A percentile compares a stretch with the other conserved stretches of the same genome.
These are phyloP conservation scores for Xylaria cubensis DNA, from an alignment of 495 filamentous ascomycete species.

Conservation along the genomic window DNA sequence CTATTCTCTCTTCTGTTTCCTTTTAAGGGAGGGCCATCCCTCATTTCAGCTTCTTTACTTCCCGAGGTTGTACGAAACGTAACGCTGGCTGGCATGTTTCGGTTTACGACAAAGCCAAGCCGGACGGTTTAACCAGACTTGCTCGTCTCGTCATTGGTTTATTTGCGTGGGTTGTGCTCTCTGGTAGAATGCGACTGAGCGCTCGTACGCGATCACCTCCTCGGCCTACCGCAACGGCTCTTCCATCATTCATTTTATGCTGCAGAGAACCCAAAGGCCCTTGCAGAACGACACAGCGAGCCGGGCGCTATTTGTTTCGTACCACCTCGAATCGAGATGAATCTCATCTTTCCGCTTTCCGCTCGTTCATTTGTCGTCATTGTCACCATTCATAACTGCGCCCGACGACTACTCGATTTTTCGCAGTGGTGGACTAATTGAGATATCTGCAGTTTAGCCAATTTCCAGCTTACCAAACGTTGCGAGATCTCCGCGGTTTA, in stretches of 20 bases:
- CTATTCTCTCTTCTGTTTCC: background rate
- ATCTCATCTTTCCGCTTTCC: background rate
- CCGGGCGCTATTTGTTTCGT: conserved; percentile 15
- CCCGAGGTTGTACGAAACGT: conserved; percentile 25
- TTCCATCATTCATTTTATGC: background rate
- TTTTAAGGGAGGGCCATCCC: background rate
- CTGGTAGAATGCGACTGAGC: conserved; percentile 16
- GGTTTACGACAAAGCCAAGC: conserved; percentile 19
- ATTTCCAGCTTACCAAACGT: background rate
- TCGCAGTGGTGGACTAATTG: conserved; percentile 14
- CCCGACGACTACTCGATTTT: background rate
- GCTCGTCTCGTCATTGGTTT: conserved; percentile 17
- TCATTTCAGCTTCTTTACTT: conserved; percentile 28
- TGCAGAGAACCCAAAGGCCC: conserved; percentile 28
- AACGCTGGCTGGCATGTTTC: conserved; percentile 21
- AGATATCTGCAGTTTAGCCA: conserved; percentile 1
- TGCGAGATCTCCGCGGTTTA: background rate
- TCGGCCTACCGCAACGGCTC: conserved; percentile 13
- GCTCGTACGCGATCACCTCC: conserved; percentile 17
- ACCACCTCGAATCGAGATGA: conserved; percentile 7
- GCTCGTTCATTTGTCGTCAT: background rate
- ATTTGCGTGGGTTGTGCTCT: conserved; percentile 13
- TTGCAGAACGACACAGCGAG: conserved; percentile 21
- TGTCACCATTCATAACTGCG: background rate
- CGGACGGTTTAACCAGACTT: conserved; percentile 13